phyloP scores from a whole-genome alignment of 1,139 yeast species.

The Candida freyschussii region DNA sequence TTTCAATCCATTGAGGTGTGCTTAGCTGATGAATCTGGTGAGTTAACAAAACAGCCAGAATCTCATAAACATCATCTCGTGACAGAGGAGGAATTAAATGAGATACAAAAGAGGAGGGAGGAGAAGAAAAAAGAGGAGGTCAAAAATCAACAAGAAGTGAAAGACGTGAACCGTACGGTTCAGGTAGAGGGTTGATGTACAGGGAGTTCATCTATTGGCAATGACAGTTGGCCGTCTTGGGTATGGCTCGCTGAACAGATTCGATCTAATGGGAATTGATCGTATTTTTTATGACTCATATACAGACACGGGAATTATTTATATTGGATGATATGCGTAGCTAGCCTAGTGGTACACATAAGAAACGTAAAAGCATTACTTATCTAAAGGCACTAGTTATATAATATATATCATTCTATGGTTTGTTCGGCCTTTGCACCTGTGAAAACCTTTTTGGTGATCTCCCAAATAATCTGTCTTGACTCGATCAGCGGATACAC shows the following conservation, averaged over 20 bases:
- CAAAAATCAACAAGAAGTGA: neutral
- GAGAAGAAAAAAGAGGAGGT: conserved; percentile 18
- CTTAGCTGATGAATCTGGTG: conserved; percentile 33
- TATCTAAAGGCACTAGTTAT: too few relatives aligned
- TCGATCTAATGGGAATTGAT: too few relatives aligned
- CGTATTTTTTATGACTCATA: too few relatives aligned
- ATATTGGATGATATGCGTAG: too few relatives aligned
- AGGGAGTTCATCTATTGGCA: too few relatives aligned
- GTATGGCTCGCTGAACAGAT: too few relatives aligned
- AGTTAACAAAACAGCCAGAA: conserved; percentile 21
- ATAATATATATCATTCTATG: too few relatives aligned
- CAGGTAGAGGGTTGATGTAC: conserved; percentile 19
- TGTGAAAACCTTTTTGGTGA: conserved; percentile 21
- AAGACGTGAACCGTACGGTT: conserved; percentile 9
- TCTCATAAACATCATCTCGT: conserved; percentile 53
- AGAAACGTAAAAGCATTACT: too few relatives aligned
- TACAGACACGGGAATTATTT: too few relatives aligned
- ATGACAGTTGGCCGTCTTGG: too few relatives aligned
- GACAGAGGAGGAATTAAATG: conserved; percentile 45
- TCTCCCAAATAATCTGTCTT: conserved; percentile 10
- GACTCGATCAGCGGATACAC: conserved; percentile 29
- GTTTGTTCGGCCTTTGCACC: too few relatives aligned
- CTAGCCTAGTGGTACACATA: too few relatives aligned
- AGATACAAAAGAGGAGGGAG: conserved; percentile 24
- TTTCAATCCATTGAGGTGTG: conserved; percentile 38